Evolutionary conservation across 306 rosid species (phyloP), one percentile per base, ranked within the genome.

Genomic region (Oemleria cerasiformis): DNA sequence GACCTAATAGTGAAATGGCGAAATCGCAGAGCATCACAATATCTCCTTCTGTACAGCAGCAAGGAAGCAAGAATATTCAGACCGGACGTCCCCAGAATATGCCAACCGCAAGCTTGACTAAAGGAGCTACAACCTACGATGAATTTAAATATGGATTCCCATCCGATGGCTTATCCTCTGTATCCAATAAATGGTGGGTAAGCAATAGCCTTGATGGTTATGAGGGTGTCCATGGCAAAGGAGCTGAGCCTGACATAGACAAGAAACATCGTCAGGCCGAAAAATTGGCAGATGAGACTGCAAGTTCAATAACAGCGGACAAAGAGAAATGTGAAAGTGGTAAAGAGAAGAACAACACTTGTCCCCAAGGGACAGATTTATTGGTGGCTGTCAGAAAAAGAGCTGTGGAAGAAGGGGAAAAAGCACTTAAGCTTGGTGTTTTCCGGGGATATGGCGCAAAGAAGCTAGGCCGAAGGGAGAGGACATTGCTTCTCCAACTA

Each of bases 181-280:
- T 73, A 23, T 90, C 97, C 64, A 84, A 85, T 63, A 90, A 82
- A 84, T 92, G 98, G 98, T 90, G 98, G 98, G 97, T 96, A 76
- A 75, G 90, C 78, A 75, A 67, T 59, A 44, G 60, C 68, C 74
- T 64, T 30, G 81, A 73, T 14, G 78, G 75, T 74, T 19, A 50
- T 51, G 78, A 68, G 11, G 42, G 55, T 13, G 40, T 68, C 39
- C 53, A n/a, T 10, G 61, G 63, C 6, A 79, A 73, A 17, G 68
- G 75, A 79, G 77, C 63, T 15, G 51, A 53, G 23, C 50, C 53
- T 48, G 65, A 62, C 17, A 72, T 73, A 55, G 74, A 62, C 9
- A n/a, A 43, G 53, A 78, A 85, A 74, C 70, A 53, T 78, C 79
- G 44, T 78, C 79, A 63, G 67, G 77, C 38, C 7, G 66, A 78